Percentiles rank a stretch among this genome's conserved stretches.
phyloP scores from a whole-genome alignment of 2,329 filamentous ascomycete species.

The Apiospora pterosperma region DNA sequence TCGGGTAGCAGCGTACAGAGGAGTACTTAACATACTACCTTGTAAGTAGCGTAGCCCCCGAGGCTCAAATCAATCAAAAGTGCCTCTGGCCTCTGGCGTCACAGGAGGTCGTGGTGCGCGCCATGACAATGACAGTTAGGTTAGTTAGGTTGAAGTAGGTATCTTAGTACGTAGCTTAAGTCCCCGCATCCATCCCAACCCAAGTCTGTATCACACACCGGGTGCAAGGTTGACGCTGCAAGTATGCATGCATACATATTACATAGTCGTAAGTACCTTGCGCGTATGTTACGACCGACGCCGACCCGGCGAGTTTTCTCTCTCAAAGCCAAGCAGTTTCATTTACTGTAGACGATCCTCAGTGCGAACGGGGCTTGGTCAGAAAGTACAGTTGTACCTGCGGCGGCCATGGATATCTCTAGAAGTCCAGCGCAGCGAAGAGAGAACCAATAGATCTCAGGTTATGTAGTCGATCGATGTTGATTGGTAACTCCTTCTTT shows the following conservation, averaged over 20 bases:
- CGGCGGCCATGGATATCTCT: background rate
- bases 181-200: background rate
- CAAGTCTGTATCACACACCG: background rate
- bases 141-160: too few species aligned
- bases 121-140: too few species aligned
- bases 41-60: too few species aligned
- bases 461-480: background rate
- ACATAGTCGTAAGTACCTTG: background rate
- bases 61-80: background rate
- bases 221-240: background rate
- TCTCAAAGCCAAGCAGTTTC: background rate
- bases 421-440: background rate
- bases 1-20: background rate
- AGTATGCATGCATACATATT: background rate
- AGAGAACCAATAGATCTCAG: background rate
- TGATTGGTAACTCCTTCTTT: background rate
- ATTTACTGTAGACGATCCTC: background rate
- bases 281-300: background rate
- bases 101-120: background rate
- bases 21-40: too few species aligned
- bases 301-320: background rate
- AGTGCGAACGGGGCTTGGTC: background rate
- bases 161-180: background rate
- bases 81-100: background rate
- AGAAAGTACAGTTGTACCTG: background rate